These are phyloP conservation scores for Stentor roeselii DNA, from an alignment of 73 alveolate genomes.

Conservation along the genomic window DNA sequence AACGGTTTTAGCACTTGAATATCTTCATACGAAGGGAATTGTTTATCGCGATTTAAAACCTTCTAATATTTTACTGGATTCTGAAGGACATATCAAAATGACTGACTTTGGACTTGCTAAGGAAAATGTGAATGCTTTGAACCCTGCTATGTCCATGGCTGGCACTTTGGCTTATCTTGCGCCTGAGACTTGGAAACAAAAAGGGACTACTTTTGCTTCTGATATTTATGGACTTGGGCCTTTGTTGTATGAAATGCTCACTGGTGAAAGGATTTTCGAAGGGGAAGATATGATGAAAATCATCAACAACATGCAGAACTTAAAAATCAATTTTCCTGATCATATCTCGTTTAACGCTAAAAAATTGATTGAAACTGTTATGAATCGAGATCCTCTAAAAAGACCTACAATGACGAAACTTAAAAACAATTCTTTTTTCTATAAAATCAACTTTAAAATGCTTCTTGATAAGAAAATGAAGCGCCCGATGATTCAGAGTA, in stretches of 20 bases:
- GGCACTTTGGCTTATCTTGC: constrained; percentile 97
- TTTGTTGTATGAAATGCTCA: constrained; percentile 94
- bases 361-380: constrained; percentile 39
- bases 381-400: constrained; percentile 62
- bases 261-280: constrained; percentile 89
- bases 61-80: constrained; percentile 80
- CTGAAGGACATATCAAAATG: constrained; percentile 75
- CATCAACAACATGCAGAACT: background rate
- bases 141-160: constrained; percentile 86
- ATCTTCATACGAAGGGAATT: constrained; percentile 46
- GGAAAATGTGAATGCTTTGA: constrained; percentile 64
- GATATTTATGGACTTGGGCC: constrained; percentile 96
- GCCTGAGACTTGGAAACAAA: constrained; percentile 89
- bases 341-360: background rate
- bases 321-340: background rate
- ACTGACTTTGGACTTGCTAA: constrained; percentile 93
- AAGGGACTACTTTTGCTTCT: constrained; percentile 89
- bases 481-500: no score
- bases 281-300: constrained; percentile 29
- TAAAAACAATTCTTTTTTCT: constrained; percentile 67
- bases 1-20: constrained; percentile 57
- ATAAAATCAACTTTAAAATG: constrained; percentile 55
- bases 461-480: background rate
- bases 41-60: constrained; percentile 91
- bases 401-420: constrained; percentile 66